Evolutionary conservation across 106 monocot species (phyloP).

Genomic region (Iris macrosiphon): DNA sequence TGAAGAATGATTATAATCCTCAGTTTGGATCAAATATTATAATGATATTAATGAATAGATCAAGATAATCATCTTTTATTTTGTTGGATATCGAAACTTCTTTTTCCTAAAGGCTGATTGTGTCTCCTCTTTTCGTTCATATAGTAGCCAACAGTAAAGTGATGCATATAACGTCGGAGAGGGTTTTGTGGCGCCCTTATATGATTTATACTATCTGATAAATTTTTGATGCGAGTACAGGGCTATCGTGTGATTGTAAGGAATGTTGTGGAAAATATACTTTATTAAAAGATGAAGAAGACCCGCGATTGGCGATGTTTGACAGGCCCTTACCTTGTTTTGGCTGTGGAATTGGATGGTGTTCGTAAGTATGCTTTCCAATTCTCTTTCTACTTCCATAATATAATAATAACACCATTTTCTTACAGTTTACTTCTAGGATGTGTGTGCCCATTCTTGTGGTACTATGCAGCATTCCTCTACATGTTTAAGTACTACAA

Average conservation of each 20-base stretch:
- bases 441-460: constrained; percentile 15
- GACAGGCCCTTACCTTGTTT: constrained; percentile 19
- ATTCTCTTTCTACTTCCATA: neutral
- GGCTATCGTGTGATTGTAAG: constrained; percentile 15
- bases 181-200: too few relatives aligned
- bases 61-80: too few relatives aligned
- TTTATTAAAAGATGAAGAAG: constrained; percentile 25
- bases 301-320: constrained; percentile 17
- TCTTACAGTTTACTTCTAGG: constrained; percentile 17
- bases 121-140: too few relatives aligned
- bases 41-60: too few relatives aligned
- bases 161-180: too few relatives aligned
- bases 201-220: neutral
- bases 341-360: constrained; percentile 30
- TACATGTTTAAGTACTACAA: constrained; percentile 18
- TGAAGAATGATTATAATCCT: too few relatives aligned
- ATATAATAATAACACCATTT: neutral
- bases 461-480: constrained; percentile 14
- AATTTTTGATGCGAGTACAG: too few relatives aligned
- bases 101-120: too few relatives aligned
- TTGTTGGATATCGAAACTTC: too few relatives aligned
- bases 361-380: constrained; percentile 13
- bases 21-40: too few relatives aligned
- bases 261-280: constrained; percentile 17
- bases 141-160: too few relatives aligned